phyloP scores from a whole-genome alignment of 1,284 basidiomycete genomes.

The Leccinum pachyderme region DNA sequence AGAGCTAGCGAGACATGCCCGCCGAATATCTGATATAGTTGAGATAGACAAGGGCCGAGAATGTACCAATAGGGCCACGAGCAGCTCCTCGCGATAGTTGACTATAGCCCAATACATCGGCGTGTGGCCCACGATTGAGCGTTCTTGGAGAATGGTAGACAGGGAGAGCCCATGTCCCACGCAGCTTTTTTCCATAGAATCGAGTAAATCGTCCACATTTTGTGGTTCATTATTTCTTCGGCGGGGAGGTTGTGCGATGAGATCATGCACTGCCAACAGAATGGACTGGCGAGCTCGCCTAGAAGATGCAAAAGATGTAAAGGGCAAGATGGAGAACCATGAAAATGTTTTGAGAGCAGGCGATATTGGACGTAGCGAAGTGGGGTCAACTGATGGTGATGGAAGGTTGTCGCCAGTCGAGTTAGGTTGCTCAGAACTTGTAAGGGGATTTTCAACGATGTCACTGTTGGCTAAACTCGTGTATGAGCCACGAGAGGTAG shows the following conservation, averaged over 20 bases:
- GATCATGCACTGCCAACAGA: conserved; percentile 44
- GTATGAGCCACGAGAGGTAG: not conserved
- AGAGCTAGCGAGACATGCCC: conserved; percentile 61
- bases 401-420: not conserved
- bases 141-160: conserved; percentile 55
- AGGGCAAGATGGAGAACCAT: conserved; percentile 34
- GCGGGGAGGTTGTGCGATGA: conserved; percentile 32
- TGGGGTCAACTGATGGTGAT: not conserved
- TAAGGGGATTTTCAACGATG: not conserved
- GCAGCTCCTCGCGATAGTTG: conserved; percentile 42
- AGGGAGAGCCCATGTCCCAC: conserved; percentile 40
- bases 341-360: conserved; percentile 13
- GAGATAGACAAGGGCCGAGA: conserved; percentile 49
- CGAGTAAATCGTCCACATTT: conserved; percentile 35
- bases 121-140: conserved; percentile 58
- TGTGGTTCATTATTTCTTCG: not conserved
- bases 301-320: conserved; percentile 35
- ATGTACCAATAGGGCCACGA: conserved; percentile 45
- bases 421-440: not conserved
- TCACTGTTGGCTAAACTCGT: not conserved
- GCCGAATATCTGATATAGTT: conserved; percentile 57
- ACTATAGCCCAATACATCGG: conserved; percentile 73
- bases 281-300: conserved; percentile 43
- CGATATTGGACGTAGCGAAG: not conserved
- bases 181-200: conserved; percentile 46